phyloP scores from a whole-genome alignment of 2,329 filamentous ascomycete genomes.

The Botrytis byssoidea region DNA sequence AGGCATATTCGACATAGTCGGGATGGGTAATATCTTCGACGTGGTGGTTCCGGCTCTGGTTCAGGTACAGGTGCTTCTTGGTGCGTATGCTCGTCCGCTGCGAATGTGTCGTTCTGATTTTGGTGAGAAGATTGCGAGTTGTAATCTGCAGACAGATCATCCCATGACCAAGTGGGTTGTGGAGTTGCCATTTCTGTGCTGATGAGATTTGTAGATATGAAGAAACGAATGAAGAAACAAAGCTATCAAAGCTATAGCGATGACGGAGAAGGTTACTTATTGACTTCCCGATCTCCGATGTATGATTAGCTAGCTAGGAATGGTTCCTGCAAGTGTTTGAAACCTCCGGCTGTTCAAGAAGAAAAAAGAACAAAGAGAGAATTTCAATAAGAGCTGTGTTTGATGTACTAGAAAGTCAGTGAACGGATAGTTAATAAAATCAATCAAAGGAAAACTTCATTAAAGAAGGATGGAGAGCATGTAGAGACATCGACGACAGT shows the following conservation, averaged over 20 bases:
- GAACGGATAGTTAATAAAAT: not conserved
- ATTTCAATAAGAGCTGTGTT: not conserved
- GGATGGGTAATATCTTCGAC: constrained; percentile 59
- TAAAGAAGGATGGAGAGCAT: constrained; percentile 28
- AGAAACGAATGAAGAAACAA: not conserved
- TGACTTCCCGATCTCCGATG: not conserved
- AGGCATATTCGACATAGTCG: constrained; percentile 88
- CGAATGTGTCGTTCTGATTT: not conserved
- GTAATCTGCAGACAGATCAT: not conserved
- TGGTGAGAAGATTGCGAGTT: not conserved
- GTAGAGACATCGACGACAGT: constrained; percentile 22
- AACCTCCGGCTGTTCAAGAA: not conserved
- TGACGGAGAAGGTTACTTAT: not conserved
- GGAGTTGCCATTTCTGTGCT: not conserved
- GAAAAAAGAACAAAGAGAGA: not conserved
- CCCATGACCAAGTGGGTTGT: constrained; percentile 15
- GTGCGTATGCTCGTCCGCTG: not conserved
- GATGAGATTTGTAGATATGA: not conserved
- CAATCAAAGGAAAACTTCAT: constrained; percentile 21
- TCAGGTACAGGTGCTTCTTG: not conserved
- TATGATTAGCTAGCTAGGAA: not conserved
- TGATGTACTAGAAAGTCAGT: constrained; percentile 8
- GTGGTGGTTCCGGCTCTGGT: constrained; percentile 29
- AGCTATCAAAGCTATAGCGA: not conserved
- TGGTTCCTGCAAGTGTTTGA: not conserved